Evolutionary conservation across 176 grass and related monocot species (phyloP).

Genomic region (Carex cristatella): DNA sequence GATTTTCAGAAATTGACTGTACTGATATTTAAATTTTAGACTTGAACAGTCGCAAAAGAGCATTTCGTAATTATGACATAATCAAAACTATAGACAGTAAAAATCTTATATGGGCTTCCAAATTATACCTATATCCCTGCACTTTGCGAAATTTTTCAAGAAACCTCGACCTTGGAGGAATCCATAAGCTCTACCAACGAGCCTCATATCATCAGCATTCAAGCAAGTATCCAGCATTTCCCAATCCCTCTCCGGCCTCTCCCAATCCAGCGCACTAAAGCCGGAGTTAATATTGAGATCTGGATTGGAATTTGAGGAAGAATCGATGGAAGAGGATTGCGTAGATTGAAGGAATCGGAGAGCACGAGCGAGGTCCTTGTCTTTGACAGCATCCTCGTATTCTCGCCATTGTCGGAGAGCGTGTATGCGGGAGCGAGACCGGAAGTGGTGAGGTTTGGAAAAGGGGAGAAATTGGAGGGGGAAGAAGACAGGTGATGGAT

Average conservation of each 20-base stretch:
- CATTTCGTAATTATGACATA: not conserved
- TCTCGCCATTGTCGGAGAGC: constrained; percentile 74
- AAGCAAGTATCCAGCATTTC: constrained; percentile 90
- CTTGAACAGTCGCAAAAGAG: not conserved
- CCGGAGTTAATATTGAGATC: constrained; percentile 17
- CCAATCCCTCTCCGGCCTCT: constrained; percentile 62
- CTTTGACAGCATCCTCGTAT: constrained; percentile 82
- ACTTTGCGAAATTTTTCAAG: constrained; percentile 63
- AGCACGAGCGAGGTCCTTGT: constrained; percentile 77
- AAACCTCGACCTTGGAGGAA: constrained; percentile 61
- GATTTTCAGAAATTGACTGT: not conserved
- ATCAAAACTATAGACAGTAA: not conserved
- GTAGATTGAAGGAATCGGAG: constrained; percentile 76
- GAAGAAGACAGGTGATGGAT: not conserved
- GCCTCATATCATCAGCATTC: constrained; percentile 89
- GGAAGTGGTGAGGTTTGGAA: not conserved
- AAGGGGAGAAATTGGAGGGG: not conserved
- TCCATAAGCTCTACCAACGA: constrained; percentile 65
- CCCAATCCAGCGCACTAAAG: not conserved
- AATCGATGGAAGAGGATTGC: constrained; percentile 22
- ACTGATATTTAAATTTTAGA: not conserved
- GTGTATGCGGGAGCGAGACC: constrained; percentile 34
- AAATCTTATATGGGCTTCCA: not conserved
- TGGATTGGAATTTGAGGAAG: not conserved
- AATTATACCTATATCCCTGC: constrained; percentile 59